Base-by-base conservation (phyloP, 495 filamentous ascomycete species). In the Chaetomium fimeti region DNA sequence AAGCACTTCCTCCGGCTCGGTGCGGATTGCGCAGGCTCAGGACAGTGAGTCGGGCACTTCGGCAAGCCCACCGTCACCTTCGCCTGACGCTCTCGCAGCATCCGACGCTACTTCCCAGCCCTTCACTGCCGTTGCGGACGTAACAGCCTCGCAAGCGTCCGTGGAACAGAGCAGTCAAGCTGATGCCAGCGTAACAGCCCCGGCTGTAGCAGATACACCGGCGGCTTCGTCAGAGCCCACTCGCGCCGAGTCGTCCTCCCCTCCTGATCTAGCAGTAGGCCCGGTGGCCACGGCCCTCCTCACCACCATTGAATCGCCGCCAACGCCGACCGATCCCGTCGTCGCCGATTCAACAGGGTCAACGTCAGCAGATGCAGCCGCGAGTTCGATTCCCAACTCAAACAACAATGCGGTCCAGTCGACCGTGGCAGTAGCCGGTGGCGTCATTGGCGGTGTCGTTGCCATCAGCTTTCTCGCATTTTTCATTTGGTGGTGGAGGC, bases 361-460 rank as follows among this genome's bases (percentile, higher is more conserved):
- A 15, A 60, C 63, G 0, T 63, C 64, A 3, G 62, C 62, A 32
- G 65, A 72, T 64, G 59, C 67, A 20, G 40, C 56, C 11, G 58
- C 67, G 40, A 67, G 64, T 56, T 24, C 68, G 20, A 57, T 63
- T 15, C 55, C 66, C 22, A 56, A 54, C 28, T 45, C 62, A 29
- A 68, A 67, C 53, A 66, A 47, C 68, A 71, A 71, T 60, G 63
- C 71, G 8, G 72, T 69, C 20, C 69, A 71, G n/a, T 75, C 76
- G 45, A 78, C 77, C 6, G 68, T 77, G 48, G 76, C 76, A 16
- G 74, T 85, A 43, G 78, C 80, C 4, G 82, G 75, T 11, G 80
- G 82, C 7, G 81, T 84, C 24, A 67, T 83, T n/a, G 82, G 82
- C 15, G 77, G 78, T 5, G 69, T 82, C 13, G 75, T 77, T 18